These are phyloP conservation scores for Vitis labrusca DNA, from an alignment of 164 flowering plant species.

Conservation along the genomic window DNA sequence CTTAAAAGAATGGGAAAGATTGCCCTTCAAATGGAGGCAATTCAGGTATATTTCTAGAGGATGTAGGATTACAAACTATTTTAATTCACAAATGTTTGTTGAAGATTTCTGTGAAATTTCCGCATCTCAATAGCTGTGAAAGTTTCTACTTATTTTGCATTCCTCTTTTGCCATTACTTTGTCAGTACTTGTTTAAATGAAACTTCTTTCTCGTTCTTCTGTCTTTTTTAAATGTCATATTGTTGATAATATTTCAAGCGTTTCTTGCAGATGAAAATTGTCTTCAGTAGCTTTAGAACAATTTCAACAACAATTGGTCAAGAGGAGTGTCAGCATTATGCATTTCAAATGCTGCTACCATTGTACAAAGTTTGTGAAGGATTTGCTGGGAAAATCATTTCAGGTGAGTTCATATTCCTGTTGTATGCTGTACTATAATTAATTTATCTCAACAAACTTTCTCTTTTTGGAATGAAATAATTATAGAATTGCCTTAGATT, in stretches of 20 bases:
- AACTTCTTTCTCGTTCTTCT: not conserved
- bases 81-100: not conserved
- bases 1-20: conserved; percentile 74
- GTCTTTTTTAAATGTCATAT: not conserved
- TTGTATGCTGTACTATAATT: not conserved
- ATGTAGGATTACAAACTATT: not conserved
- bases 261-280: conserved; percentile 64
- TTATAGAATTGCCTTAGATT: too few species aligned
- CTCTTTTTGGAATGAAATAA: too few species aligned
- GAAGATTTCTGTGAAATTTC: not conserved
- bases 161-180: not conserved
- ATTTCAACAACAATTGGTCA: conserved; percentile 39
- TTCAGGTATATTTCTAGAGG: conserved; percentile 49
- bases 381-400: conserved; percentile 69
- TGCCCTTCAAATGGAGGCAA: conserved; percentile 56
- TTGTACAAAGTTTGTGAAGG: conserved; percentile 91
- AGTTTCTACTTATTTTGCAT: not conserved
- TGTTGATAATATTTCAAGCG: not conserved
- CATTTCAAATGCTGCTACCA: conserved; percentile 56
- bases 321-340: conserved; percentile 49
- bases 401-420: conserved; percentile 50
- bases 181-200: not conserved
- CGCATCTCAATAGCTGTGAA: not conserved
- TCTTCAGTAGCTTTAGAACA: conserved; percentile 51
- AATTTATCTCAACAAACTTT: too few species aligned